Evolutionary conservation across 768 basidiomycete genomes (phyloP).

Genomic region (Ramaria rubella): DNA sequence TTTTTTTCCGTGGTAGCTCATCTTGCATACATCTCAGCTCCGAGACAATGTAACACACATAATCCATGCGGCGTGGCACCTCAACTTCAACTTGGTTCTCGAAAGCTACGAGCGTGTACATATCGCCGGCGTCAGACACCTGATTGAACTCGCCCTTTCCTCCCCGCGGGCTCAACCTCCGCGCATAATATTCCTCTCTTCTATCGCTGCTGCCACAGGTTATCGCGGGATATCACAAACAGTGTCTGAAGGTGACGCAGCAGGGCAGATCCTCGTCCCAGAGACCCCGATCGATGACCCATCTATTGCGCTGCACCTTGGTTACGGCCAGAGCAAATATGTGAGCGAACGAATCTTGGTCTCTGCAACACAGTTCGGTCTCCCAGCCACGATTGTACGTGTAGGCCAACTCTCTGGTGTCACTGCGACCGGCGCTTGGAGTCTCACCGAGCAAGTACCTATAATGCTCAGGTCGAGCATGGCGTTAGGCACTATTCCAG

Average conservation of each 20-base stretch:
- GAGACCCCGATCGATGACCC: slow-evolving; percentile 3
- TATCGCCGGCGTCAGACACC: slow-evolving; percentile 13
- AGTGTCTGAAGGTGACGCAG: neutral
- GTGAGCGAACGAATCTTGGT: slow-evolving; percentile 2
- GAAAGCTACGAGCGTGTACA: slow-evolving; percentile 14
- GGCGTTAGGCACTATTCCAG: neutral
- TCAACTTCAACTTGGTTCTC: slow-evolving; percentile 15
- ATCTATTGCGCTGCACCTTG: neutral
- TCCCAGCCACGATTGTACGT: neutral
- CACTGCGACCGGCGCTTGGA: neutral
- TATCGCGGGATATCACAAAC: neutral
- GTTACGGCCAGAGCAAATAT: slow-evolving; percentile 3
- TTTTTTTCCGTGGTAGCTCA: neutral
- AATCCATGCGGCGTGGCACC: slow-evolving; percentile 12
- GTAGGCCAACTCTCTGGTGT: neutral
- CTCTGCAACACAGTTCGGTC: neutral
- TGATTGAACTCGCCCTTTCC: slow-evolving; percentile 12
- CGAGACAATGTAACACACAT: slow-evolving; percentile 7
- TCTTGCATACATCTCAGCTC: slow-evolving; percentile 2
- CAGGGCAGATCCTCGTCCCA: neutral
- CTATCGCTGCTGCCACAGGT: neutral
- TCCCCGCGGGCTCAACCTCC: slow-evolving; percentile 7
- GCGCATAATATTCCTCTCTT: slow-evolving; percentile 3
- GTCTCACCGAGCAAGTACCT: neutral
- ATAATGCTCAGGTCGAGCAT: slow-evolving; percentile 1